Evolutionary conservation across 371 early-diverging fungal genomes (phyloP), one percentile per base, ranked within the genome.

Genomic region (Mucor saturninus): DNA sequence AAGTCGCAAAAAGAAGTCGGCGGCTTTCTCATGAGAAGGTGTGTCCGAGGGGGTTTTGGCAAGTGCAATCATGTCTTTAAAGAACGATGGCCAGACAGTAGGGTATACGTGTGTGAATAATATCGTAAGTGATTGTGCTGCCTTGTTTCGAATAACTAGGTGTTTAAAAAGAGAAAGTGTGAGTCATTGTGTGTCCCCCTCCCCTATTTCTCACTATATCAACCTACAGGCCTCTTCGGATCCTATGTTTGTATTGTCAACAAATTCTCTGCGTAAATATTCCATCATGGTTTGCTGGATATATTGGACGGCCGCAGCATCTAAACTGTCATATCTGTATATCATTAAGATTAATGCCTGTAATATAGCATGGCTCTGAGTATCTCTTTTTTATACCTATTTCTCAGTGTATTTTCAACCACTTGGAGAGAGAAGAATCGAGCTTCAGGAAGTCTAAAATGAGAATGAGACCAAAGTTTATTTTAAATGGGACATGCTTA

Each of bases 351-450:
- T 21, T 21, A 21, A 21, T 21, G 21, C 0, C 21, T 21, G 21
- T 21, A 21, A 21, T 21, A 21, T 21, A 21, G 21, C 21, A 21
- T 21, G 21, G 1, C 21, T 21, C 0, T 21, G 21, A 1, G 21
- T 21, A 21, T 21, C 10, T 11, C 10, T 30, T 35, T 11, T 29
- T 54, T 42, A 54, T 83, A 89, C 81, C 89, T 86, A 59, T 79
- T 83, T 68, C 86, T 73, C 46, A 94, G 73, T 6, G 87, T 81
- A 48, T 89, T 89, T 69, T 96, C 96, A 29, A 96, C 57, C 5
- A 92, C 90, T 74, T 95, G 95, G 32, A 96, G 84, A 21, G 91
- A 87, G 80, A 93, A 93, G 69, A 95, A 83, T 28, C 95, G 86
- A 14, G 91, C 86, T 69, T 93, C 89, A n/a, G 92, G 86, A 14